phyloP scores from a whole-genome alignment of 108 stramenopile species.

The Mediolabrus comicus region DNA sequence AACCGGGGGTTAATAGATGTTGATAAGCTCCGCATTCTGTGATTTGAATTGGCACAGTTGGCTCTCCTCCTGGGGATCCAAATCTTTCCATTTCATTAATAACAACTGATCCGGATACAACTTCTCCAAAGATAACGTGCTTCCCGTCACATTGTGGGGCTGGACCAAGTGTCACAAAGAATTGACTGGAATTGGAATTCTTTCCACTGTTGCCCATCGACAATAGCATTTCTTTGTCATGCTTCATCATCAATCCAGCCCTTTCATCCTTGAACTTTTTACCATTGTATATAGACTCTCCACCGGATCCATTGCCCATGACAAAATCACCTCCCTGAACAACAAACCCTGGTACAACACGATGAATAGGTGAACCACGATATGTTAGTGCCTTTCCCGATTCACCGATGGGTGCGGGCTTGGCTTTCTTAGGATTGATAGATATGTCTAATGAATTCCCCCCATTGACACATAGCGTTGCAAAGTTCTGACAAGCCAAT shows the following conservation, averaged over 20 bases:
- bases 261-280: conserved; percentile 95
- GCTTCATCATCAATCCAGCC: conserved; percentile 78
- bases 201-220: conserved; percentile 96
- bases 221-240: conserved; percentile 75
- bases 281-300: conserved; percentile 88
- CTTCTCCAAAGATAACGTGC: conserved; percentile 93
- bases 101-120: conserved; percentile 78
- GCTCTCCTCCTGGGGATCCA: conserved; percentile 41
- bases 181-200: conserved; percentile 92
- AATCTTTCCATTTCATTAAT: conserved; percentile 65
- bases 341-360: conserved; percentile 80
- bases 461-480: conserved; percentile 74
- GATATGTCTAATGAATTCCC: conserved; percentile 18
- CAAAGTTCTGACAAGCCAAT: conserved; percentile 89
- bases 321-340: conserved; percentile 97
- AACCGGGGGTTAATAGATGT: conserved; percentile 54
- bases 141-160: conserved; percentile 92
- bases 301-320: conserved; percentile 92
- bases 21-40: conserved; percentile 76
- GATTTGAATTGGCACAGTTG: conserved; percentile 52
- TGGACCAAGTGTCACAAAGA: conserved; percentile 83
- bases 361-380: conserved; percentile 71
- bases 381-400: conserved; percentile 84
- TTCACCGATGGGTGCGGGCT: conserved; percentile 67
- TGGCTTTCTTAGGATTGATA: conserved; percentile 36